Conservation (phyloP, 768 basidiomycete species). For the Boletus sensibilis region DNA sequence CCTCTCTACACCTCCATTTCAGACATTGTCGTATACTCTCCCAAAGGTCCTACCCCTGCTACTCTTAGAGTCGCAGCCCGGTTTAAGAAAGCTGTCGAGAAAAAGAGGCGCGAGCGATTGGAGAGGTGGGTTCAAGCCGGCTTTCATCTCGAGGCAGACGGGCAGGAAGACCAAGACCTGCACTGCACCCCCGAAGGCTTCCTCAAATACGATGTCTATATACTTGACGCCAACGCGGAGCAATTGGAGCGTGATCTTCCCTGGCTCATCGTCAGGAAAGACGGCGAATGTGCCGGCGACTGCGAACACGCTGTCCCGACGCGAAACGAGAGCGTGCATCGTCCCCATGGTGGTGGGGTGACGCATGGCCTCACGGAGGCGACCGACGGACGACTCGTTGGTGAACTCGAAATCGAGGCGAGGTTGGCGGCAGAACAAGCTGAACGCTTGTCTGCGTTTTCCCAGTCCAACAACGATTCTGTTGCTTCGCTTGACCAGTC, state of each 20-base stretch:
- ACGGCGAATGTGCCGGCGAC: conserved; percentile 23
- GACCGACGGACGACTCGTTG: conserved; percentile 28
- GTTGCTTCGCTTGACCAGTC: background rate
- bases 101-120: conserved; percentile 53
- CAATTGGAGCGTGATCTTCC: conserved; percentile 28
- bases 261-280: conserved; percentile 31
- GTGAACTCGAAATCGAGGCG: conserved; percentile 26
- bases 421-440: conserved; percentile 7
- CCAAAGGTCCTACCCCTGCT: conserved; percentile 53
- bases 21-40: conserved; percentile 87
- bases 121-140: conserved; percentile 21
- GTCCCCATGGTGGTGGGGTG: background rate
- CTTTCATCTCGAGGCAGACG: conserved; percentile 6
- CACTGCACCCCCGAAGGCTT: conserved; percentile 28
- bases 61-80: conserved; percentile 61
- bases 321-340: background rate
- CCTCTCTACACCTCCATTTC: conserved; percentile 86
- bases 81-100: conserved; percentile 61
- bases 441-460: background rate
- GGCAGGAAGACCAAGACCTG: conserved; percentile 17
- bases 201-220: conserved; percentile 32
- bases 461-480: background rate
- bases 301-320: conserved; percentile 14
- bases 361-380: conserved; percentile 31
- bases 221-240: conserved; percentile 31